These are phyloP conservation scores for Paraurostyla sp. DNA, from an alignment of 73 alveolate species.

Conservation along the genomic window DNA sequence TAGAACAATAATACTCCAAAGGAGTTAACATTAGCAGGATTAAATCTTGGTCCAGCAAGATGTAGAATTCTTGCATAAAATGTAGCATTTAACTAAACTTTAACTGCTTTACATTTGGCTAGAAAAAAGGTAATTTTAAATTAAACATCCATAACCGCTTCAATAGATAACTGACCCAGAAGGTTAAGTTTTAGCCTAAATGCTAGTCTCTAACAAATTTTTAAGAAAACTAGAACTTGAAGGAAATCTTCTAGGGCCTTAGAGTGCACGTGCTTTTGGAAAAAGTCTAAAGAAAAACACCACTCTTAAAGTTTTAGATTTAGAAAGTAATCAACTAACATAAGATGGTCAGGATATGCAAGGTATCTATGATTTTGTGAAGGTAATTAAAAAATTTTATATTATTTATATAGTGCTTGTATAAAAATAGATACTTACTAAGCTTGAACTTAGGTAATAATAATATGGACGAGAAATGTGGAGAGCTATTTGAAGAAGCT, in stretches of 20 bases:
- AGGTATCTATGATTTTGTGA: conserved; percentile 74
- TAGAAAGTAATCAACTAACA: conserved; percentile 84
- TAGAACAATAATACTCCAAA: conserved; percentile 78
- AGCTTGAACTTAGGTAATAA: conserved; percentile 81
- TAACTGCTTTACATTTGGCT: conserved; percentile 76
- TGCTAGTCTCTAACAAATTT: conserved; percentile 75
- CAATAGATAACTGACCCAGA: conserved; percentile 73
- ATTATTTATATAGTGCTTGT: conserved; percentile 41
- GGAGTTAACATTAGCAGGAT: conserved; percentile 78
- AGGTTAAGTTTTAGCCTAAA: conserved; percentile 78
- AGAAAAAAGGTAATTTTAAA: conserved; percentile 64
- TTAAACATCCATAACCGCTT: neutral
- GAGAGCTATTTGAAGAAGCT: conserved; percentile 75
- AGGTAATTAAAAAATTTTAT: neutral
- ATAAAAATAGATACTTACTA: conserved; percentile 71
- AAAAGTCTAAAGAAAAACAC: conserved; percentile 69
- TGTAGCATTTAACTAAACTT: conserved; percentile 67
- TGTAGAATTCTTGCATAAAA: conserved; percentile 73
- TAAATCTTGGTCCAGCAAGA: conserved; percentile 83
- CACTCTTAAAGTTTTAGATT: conserved; percentile 80
- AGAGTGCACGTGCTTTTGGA: conserved; percentile 81
- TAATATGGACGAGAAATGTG: conserved; percentile 77
- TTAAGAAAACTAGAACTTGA: conserved; percentile 85
- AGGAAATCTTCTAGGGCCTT: conserved; percentile 86
- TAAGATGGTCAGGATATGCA: conserved; percentile 67